A percentile compares a stretch with the other conserved stretches of the same genome.
phyloP scores from a whole-genome alignment of 202 grass and related monocot genomes.

The Schoenoplectus tabernaemontani region DNA sequence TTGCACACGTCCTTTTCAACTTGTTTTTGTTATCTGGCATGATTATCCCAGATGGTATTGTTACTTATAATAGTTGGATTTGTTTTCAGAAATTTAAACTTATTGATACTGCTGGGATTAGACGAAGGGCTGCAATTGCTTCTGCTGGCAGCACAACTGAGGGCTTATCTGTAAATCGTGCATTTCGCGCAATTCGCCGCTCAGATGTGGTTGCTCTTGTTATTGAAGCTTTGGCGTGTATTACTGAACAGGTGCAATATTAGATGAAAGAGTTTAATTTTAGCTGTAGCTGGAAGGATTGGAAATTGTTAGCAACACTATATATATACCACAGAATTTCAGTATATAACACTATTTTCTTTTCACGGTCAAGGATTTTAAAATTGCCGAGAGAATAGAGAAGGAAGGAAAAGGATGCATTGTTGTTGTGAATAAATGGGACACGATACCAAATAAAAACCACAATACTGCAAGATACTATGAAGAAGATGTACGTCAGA shows the following conservation, averaged over 20 bases:
- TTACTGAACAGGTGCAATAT: constrained; percentile 79
- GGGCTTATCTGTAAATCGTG: constrained; percentile 76
- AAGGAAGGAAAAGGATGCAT: constrained; percentile 96
- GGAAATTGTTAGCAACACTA: neutral
- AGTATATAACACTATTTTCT: constrained; percentile 7
- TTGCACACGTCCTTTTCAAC: no score
- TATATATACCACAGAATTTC: neutral
- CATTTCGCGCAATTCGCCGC: constrained; percentile 75
- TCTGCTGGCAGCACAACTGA: constrained; percentile 89
- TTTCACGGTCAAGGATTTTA: constrained; percentile 61
- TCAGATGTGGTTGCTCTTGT: constrained; percentile 95
- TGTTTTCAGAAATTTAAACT: constrained; percentile 76
- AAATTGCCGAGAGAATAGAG: constrained; percentile 92
- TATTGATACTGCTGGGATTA: constrained; percentile 93
- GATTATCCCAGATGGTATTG: neutral
- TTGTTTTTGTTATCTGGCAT: neutral
- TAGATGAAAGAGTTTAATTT: neutral
- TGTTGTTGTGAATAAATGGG: constrained; percentile 98
- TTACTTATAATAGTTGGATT: constrained; percentile 13
- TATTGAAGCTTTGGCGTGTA: constrained; percentile 75
- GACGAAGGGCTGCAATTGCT: constrained; percentile 68
- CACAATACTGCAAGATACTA: constrained; percentile 75
- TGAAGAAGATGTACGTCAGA: constrained; percentile 90
- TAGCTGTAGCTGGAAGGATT: neutral
- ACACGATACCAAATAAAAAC: constrained; percentile 98